Evolutionary conservation across 1,284 basidiomycete genomes (phyloP), one percentile per base, ranked within the genome.

Genomic region (Ganoderma boninense): DNA sequence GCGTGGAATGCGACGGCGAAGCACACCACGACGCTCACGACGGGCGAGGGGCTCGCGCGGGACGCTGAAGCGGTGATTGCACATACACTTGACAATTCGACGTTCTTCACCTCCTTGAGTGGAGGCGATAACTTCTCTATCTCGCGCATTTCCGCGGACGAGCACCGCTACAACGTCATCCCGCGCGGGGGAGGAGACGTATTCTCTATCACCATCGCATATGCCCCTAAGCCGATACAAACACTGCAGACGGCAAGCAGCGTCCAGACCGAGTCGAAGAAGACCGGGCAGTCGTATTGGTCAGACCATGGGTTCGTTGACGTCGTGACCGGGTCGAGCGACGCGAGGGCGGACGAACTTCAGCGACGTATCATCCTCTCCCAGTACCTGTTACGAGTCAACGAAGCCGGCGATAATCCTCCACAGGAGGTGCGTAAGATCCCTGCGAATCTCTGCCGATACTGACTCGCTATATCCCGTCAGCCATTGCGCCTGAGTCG

Each of bases 301-400:
- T 77, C 76, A 6, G 77, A 77, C 0, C 82, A 81, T 52, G 88
- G 88, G 0, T 90, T 90, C 74, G 82, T 90, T 5, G 88, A 90
- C 69, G 80, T 90, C 6, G 66, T 83, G 64, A 87, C 85, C 0
- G 85, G 83, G 1, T 88, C 87, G 2, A 84, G 79, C 0, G 86
- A 89, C 77, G 43, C 82, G 0, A 80, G 87, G 20, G 88, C 88
- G 20, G 81, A 86, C 40, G 88, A 90, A 71, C 78, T 90, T 52
- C 89, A 90, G 75, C 79, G 89, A 65, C 81, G 88, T 44, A 87
- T 90, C 56, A 84, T 90, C 43, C 73, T 89, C 54, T 88, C 87
- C 54, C 82, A 87, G 54, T 90, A 90, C 77, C 78, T 88, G 69
- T 83, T 89, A 84, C 80, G 86, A 18, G 87, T 90, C 2, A 90